A percentile compares a stretch with the other conserved stretches of the same genome.
phyloP scores from a whole-genome alignment of 1,284 basidiomycete genomes.

The Exobasidium rhododendri region DNA sequence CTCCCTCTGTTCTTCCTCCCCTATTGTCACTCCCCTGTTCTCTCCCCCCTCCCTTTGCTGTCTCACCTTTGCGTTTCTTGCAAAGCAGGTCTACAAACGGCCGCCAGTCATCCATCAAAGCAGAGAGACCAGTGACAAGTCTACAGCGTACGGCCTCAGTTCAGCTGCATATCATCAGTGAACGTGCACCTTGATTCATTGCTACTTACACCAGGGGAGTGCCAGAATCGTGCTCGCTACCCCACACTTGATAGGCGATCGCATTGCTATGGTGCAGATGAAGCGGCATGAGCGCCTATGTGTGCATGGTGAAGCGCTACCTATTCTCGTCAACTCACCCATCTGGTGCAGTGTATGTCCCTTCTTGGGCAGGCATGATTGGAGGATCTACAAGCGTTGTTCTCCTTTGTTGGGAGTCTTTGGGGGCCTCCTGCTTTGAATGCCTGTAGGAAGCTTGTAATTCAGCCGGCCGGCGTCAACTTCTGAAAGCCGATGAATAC shows the following conservation, averaged over 20 bases:
- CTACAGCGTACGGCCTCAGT: background rate
- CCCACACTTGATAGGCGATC: slow-evolving; percentile 2
- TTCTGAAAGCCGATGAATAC: too few species aligned
- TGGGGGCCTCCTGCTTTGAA: too few species aligned
- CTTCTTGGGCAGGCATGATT: background rate
- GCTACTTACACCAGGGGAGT: background rate
- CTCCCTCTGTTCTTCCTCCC: slow-evolving; percentile 22
- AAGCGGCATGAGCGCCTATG: too few species aligned
- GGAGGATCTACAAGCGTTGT: too few species aligned
- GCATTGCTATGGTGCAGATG: too few species aligned
- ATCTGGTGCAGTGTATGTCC: background rate
- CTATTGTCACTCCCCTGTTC: too few species aligned
- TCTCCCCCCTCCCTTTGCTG: background rate
- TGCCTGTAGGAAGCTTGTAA: too few species aligned
- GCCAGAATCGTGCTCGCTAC: background rate
- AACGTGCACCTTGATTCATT: slow-evolving; percentile 12
- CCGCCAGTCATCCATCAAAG: slow-evolving; percentile 48
- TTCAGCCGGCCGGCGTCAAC: too few species aligned
- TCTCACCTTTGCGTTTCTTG: background rate
- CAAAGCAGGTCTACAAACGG: slow-evolving; percentile 34
- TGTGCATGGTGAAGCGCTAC: background rate
- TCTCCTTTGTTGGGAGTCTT: too few species aligned
- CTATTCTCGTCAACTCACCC: background rate
- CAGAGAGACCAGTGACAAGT: slow-evolving; percentile 47
- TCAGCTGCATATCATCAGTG: background rate